Base-by-base conservation (phyloP, 2,329 filamentous ascomycete genomes). In the Emmonsiellopsis sp. region DNA sequence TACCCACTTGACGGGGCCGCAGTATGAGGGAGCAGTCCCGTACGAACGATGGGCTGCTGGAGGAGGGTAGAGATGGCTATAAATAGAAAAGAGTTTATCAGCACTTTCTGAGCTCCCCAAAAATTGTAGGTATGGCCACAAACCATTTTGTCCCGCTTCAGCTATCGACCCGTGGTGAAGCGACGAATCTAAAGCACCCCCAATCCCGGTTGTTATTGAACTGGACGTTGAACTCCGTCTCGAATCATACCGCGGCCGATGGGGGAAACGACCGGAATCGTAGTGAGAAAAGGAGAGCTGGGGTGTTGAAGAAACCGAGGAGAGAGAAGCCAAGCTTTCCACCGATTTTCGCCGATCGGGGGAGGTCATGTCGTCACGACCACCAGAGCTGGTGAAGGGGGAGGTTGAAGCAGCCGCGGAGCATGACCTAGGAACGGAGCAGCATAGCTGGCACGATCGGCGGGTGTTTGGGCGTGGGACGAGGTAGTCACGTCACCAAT, bases 161-260 rank as follows among this genome's bases (percentile, higher is more conserved):
- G 70, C 76, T 62, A 82, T 72, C 7, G 81, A 78, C 73, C 75
- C 80, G 76, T 72, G 70, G 57, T 77, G 69, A 69, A 77, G 62
- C 65, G 82, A 80, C 7, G 81, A 83, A 65, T 95, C 89, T 56
- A 95, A 74, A 37, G 82, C 79, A n/a, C 89, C 89, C 57, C 90
- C 90, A 66, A 95, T 83, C 34, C 91, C 96, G 66, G 85, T 83
- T 61, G 85, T 83, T 62, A 92, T 82, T 20, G 92, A 96, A 75
- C 90, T 95, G 44, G 91, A 85, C 30, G 84, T 87, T 52, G 93
- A 97, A 57, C 83, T 87, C 70, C 90, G 81, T 66, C 91, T 71
- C 58, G 70, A 65, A 57, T 66, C 65, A 59, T 62, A 63, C 52
- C 68, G 62, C 40, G 70, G 67, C 44, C 67, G 61, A 49, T 58